Percentiles rank a stretch among this genome's conserved stretches.
Evolutionary conservation across 495 filamentous ascomycete genomes (phyloP).

Genomic region (Copromyces sp.): DNA sequence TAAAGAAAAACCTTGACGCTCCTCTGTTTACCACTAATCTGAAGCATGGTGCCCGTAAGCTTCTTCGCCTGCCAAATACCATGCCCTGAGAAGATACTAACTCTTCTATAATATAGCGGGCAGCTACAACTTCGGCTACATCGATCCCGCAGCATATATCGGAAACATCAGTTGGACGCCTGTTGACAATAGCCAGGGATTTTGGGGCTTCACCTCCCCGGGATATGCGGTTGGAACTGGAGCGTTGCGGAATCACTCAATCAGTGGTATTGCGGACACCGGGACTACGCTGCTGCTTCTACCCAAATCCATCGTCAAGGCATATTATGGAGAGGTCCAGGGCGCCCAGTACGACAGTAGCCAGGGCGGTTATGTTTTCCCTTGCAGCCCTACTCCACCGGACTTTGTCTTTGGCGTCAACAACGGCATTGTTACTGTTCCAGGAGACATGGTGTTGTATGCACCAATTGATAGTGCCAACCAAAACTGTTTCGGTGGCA

Average conservation of each 20-base stretch:
- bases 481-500: constrained; percentile 49
- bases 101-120: constrained; percentile 36
- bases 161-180: constrained; percentile 50
- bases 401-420: constrained; percentile 50
- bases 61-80: background rate
- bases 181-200: constrained; percentile 52
- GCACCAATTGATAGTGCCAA: constrained; percentile 24
- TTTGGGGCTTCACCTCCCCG: constrained; percentile 58
- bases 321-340: constrained; percentile 53
- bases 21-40: constrained; percentile 61
- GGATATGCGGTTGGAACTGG: constrained; percentile 52
- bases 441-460: constrained; percentile 48
- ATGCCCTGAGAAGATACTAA: background rate
- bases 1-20: constrained; percentile 42
- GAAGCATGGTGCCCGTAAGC: constrained; percentile 42
- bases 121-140: constrained; percentile 65
- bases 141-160: constrained; percentile 52
- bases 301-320: constrained; percentile 41
- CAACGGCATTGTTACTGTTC: constrained; percentile 37
- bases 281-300: constrained; percentile 67
- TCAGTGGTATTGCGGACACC: constrained; percentile 53
- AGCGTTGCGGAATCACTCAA: constrained; percentile 21
- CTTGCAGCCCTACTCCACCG: constrained; percentile 53
- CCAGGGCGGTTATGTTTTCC: constrained; percentile 57
- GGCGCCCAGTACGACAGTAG: constrained; percentile 36